phyloP scores from a whole-genome alignment of 1,139 yeast species.

The Candida sanyaensis region DNA sequence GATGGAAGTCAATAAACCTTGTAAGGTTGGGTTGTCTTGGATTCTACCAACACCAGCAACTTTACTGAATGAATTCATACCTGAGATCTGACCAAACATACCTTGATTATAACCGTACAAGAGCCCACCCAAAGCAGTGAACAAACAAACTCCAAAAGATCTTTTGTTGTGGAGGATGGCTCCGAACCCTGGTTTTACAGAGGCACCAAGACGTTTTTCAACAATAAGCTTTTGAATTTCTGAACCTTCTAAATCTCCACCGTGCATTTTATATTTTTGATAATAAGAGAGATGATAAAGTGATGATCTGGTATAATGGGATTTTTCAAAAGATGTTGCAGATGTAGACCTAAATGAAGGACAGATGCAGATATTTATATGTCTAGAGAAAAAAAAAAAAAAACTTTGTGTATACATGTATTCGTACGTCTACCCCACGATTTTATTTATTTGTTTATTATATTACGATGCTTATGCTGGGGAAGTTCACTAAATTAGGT shows the following conservation, averaged over 20 bases:
- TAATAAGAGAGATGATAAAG: background rate
- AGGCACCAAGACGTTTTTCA: conserved; percentile 11
- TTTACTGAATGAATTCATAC: conserved; percentile 30
- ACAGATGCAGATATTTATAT: no score
- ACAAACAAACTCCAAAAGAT: conserved; percentile 17
- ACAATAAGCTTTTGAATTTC: conserved; percentile 12
- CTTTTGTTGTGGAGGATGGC: conserved; percentile 9
- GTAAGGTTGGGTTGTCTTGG: conserved; percentile 21
- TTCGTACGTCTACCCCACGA: no score
- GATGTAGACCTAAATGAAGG: no score
- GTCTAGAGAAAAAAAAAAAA: no score
- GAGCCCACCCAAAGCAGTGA: conserved; percentile 25
- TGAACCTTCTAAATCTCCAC: conserved; percentile 9
- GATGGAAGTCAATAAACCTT: conserved; percentile 26
- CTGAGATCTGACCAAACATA: conserved; percentile 65
- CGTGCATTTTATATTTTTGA: conserved; percentile 8
- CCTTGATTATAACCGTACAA: conserved; percentile 79
- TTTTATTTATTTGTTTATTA: no score
- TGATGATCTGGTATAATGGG: background rate
- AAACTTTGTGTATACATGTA: no score
- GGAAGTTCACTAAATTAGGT: no score
- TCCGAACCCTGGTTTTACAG: conserved; percentile 10
- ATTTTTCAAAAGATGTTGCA: no score
- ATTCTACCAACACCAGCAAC: conserved; percentile 20
- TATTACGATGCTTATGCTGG: no score